A percentile compares a stretch with the other conserved stretches of the same genome.
Evolutionary conservation across 2,329 filamentous ascomycete species (phyloP).

Genomic region (Claviceps africana): DNA sequence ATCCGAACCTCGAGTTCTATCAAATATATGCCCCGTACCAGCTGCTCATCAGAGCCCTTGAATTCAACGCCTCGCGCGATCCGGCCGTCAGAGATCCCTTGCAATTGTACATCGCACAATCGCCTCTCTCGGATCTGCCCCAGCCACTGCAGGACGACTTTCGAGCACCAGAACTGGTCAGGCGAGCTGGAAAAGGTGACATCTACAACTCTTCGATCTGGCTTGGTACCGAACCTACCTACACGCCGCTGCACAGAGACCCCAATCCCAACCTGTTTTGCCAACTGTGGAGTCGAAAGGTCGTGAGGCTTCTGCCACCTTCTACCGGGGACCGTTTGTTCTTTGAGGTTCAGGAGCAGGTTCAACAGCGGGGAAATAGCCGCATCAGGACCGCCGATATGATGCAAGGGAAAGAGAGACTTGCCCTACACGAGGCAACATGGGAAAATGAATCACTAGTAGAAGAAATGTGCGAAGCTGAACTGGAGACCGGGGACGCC

Average conservation of each 20-base stretch:
- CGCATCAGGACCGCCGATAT: conserved; percentile 68
- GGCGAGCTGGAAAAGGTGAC: conserved; percentile 56
- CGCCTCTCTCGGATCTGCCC: conserved; percentile 56
- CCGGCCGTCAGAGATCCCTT: conserved; percentile 12
- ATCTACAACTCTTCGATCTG: conserved; percentile 80
- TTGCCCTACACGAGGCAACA: conserved; percentile 50
- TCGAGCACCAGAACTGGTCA: conserved; percentile 51
- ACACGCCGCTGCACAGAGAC: conserved; percentile 81
- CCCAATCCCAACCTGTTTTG: conserved; percentile 90
- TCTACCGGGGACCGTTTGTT: conserved; percentile 51
- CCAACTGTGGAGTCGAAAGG: conserved; percentile 63
- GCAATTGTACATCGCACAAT: conserved; percentile 78
- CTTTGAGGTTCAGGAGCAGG: conserved; percentile 27
- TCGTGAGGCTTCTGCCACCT: conserved; percentile 57
- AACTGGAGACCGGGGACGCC: conserved; percentile 38
- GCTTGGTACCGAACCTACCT: conserved; percentile 76
- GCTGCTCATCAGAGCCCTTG: conserved; percentile 46
- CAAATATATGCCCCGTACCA: conserved; percentile 47
- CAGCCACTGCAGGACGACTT: conserved; percentile 47
- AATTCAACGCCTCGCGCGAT: conserved; percentile 27
- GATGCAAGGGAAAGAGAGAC: conserved; percentile 70
- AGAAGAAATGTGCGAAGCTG: conserved; percentile 33
- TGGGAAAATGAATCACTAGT: conserved; percentile 38
- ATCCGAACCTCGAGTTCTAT: conserved; percentile 28
- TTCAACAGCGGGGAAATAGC: conserved; percentile 26